Conservation (phyloP, 2,329 filamentous ascomycete genomes). For the Fusarium humuli region DNA sequence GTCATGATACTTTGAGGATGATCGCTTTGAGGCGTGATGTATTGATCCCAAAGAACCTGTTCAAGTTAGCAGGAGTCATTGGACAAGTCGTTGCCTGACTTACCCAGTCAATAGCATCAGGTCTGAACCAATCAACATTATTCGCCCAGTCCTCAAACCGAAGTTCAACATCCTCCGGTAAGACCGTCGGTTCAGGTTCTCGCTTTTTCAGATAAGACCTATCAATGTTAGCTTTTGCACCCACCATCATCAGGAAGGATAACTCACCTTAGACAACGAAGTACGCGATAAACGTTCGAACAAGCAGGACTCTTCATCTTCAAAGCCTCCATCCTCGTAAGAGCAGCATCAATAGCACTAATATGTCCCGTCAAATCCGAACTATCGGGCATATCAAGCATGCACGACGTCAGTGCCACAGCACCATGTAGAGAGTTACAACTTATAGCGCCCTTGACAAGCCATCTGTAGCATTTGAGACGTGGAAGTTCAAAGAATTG, state of each 20-base stretch:
- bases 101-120: constrained; percentile 25
- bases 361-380: constrained; percentile 13
- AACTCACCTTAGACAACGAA: constrained; percentile 22
- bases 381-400: constrained; percentile 14
- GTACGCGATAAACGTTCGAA: constrained; percentile 3
- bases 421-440: constrained; percentile 8
- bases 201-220: constrained; percentile 18
- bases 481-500: constrained; percentile 16
- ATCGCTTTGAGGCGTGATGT: constrained; percentile 14
- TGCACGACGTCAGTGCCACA: constrained; percentile 10
- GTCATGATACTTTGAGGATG: not conserved
- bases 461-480: constrained; percentile 12
- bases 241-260: too few species aligned
- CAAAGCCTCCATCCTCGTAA: not conserved
- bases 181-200: constrained; percentile 1
- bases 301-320: constrained; percentile 26
- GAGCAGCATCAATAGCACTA: constrained; percentile 1
- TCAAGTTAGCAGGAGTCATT: accelerated
- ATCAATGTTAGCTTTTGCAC: too few species aligned
- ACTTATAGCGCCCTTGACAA: constrained; percentile 11
- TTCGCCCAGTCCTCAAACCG: constrained; percentile 24
- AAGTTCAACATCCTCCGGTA: not conserved
- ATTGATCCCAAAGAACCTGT: constrained; percentile 13
- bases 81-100: accelerated
- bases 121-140: constrained; percentile 22